Percentiles rank a stretch among this genome's conserved stretches.
phyloP scores from a whole-genome alignment of 768 basidiomycete species.

The Astraeus odoratus region DNA sequence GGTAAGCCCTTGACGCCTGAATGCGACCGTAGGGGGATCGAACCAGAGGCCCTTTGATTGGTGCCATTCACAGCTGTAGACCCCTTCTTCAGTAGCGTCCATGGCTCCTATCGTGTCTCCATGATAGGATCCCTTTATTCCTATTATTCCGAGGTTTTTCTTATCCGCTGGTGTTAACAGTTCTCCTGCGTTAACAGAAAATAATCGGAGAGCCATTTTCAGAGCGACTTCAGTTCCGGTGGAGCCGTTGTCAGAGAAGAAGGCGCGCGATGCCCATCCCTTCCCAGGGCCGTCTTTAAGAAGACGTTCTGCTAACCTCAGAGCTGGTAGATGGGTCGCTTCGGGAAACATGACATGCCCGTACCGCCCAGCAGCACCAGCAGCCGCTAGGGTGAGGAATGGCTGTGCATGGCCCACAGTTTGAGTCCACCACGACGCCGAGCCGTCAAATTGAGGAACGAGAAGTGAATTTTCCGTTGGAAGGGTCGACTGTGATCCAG shows the following conservation, averaged over 20 bases:
- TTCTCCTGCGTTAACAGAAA: conserved; percentile 33
- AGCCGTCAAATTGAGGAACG: conserved; percentile 75
- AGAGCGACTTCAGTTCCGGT: conserved; percentile 97
- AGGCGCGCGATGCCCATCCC: conserved; percentile 88
- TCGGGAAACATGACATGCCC: conserved; percentile 97
- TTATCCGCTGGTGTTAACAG: conserved; percentile 31
- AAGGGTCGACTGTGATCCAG: conserved; percentile 8
- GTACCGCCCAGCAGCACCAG: conserved; percentile 85
- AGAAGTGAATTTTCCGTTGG: conserved; percentile 29
- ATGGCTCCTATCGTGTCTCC: conserved; percentile 97
- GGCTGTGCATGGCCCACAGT: conserved; percentile 79
- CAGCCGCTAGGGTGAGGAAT: conserved; percentile 76
- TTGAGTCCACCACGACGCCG: conserved; percentile 99
- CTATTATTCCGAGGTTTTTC: conserved; percentile 67
- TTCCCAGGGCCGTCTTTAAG: conserved; percentile 70
- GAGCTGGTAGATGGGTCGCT: conserved; percentile 79
- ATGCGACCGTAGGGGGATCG: conserved; percentile 74
- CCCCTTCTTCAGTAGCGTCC: conserved; percentile 89
- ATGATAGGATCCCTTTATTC: conserved; percentile 90
- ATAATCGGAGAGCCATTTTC: conserved; percentile 90
- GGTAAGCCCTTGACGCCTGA: conserved; percentile 50
- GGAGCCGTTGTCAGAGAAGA: conserved; percentile 92
- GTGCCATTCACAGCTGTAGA: conserved; percentile 97
- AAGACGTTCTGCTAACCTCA: conserved; percentile 75
- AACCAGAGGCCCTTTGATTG: conserved; percentile 90